Evolutionary conservation across 192 early-diverging fungal species (phyloP).

Genomic region (Phlyctochytrium planicorne): DNA sequence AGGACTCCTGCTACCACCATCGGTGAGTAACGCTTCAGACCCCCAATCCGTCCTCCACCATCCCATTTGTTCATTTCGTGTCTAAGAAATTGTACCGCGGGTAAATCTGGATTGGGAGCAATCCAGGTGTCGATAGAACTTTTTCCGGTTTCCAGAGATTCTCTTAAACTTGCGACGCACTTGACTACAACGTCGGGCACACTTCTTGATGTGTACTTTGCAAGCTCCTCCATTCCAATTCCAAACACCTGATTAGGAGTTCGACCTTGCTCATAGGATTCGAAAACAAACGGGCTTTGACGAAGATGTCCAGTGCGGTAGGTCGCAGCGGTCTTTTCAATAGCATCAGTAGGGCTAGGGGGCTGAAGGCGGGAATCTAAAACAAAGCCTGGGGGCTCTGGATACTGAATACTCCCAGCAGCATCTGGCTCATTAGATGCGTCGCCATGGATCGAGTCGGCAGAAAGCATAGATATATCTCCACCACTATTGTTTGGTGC

Average conservation of each 20-base stretch:
- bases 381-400: no score
- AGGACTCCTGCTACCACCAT: slow-evolving; percentile 33
- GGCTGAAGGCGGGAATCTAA: slow-evolving; percentile 1
- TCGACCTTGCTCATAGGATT: background rate
- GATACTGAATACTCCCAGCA: no score
- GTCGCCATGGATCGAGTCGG: slow-evolving; percentile 11
- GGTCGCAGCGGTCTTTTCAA: slow-evolving; percentile 16
- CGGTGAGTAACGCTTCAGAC: background rate
- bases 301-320: slow-evolving; percentile 33
- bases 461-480: background rate
- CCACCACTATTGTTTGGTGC: no score
- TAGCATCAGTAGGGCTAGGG: slow-evolving; percentile 23
- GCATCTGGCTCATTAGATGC: slow-evolving; percentile 9
- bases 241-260: slow-evolving; percentile 34
- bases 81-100: slow-evolving; percentile 40
- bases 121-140: slow-evolving; percentile 37
- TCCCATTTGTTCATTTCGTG: slow-evolving; percentile 28
- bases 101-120: slow-evolving; percentile 27
- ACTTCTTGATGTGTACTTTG: slow-evolving; percentile 11
- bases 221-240: slow-evolving; percentile 28
- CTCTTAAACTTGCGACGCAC: slow-evolving; percentile 28
- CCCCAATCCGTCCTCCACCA: slow-evolving; percentile 3
- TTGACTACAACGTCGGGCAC: slow-evolving; percentile 30
- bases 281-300: slow-evolving; percentile 22
- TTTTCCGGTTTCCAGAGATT: slow-evolving; percentile 18